Evolutionary conservation across 2,329 filamentous ascomycete species (phyloP), one percentile per base, ranked within the genome.

Genomic region (Macrophomina tecta): DNA sequence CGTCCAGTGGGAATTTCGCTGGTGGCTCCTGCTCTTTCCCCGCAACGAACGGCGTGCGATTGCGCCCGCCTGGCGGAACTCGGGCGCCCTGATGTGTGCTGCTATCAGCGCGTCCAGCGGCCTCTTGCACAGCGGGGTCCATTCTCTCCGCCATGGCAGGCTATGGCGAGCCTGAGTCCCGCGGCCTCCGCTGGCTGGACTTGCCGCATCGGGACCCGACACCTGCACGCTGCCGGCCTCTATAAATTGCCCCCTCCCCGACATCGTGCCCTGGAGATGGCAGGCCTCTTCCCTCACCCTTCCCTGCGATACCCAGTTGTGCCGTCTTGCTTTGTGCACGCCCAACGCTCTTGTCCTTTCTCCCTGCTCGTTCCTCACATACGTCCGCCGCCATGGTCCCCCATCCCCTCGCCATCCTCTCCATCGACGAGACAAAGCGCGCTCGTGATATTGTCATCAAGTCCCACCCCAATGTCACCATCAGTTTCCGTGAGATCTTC

Each of bases 381-480:
- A 18, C 40, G 16, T 68, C 42, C 16, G 16, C 11, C 67, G 38
- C 45, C 23, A 79, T 79, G 77, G 72, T 77, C 69, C 78, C 77
- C 45, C 84, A 86, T 70, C 86, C 86, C 16, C 80, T 88, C 77
- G 85, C 86, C 73, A 85, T 81, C 70, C 82, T 89, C 66, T 83
- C 80, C 58, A 75, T 85, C 71, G 80, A 85, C 46, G 87, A 89
- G 75, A 86, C 87, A 23, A 78, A 80, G 65, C 73, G 76, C 23
- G 83, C 85, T 48, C 79, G 81, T 49, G 83, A 83, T 69, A 75
- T 86, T 51, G 80, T 88, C 68, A 77, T 82, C 40, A 78, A 80
- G 36, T 70, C 74, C 4, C 77, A 81, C 62, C 73, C 74, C 42
- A 73, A 76, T 58, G 70, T 70, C 11, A 72, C 80, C 16, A 72